These are phyloP conservation scores for Xylaria scruposa DNA, from an alignment of 495 filamentous ascomycete species.

Conservation along the genomic window DNA sequence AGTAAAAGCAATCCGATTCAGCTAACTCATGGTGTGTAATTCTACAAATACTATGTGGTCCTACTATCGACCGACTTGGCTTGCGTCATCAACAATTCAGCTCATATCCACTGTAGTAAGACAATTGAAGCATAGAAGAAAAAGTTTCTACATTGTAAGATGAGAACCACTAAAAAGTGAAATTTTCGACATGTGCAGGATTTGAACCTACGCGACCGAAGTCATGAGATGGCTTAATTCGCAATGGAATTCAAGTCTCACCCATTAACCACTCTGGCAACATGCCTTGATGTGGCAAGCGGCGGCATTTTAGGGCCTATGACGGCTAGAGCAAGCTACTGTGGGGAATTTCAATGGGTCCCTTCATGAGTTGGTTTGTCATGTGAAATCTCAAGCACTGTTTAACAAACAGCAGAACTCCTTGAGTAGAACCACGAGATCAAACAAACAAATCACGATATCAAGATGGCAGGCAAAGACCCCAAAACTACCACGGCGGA, in stretches of 20 bases:
- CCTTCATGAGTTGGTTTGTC: not conserved
- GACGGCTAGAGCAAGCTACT: not conserved
- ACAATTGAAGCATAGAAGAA: not conserved
- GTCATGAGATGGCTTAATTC: slow-evolving; percentile 31
- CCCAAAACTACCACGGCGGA: slow-evolving; percentile 37
- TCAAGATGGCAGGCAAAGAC: slow-evolving; percentile 33
- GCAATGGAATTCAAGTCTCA: slow-evolving; percentile 30
- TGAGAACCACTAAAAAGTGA: not conserved
- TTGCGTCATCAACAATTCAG: not conserved
- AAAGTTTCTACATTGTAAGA: too few relatives aligned
- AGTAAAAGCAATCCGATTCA: not conserved
- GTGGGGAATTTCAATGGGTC: not conserved
- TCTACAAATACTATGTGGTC: not conserved
- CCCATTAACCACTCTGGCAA: slow-evolving; percentile 36
- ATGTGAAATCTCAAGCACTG: not conserved
- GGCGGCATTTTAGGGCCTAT: not conserved
- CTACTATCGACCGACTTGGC: not conserved
- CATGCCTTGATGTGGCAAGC: slow-evolving; percentile 1
- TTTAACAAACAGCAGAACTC: not conserved
- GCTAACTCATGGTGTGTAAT: too few relatives aligned
- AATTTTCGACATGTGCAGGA: slow-evolving; percentile 30
- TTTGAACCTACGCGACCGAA: slow-evolving; percentile 35
- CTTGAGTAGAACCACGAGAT: not conserved
- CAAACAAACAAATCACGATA: not conserved
- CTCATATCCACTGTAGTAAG: not conserved